Evolutionary conservation across 75 land plant genomes (phyloP).

Genomic region (Larix kaempferi): DNA sequence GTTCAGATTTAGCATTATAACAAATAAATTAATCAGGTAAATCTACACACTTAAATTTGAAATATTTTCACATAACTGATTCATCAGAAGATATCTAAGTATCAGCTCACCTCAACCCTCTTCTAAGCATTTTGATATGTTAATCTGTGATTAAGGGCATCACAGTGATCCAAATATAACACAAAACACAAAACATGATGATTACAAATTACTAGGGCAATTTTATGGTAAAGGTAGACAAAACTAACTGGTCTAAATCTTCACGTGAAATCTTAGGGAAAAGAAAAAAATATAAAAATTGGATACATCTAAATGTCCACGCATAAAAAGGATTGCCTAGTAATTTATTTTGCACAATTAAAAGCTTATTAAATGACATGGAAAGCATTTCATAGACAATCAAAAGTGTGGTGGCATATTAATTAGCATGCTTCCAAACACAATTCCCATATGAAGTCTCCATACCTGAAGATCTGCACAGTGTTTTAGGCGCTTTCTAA

Average conservation of each 20-base stretch:
- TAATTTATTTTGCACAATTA: not conserved
- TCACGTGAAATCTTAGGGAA: not conserved
- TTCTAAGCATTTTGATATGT: too few relatives aligned
- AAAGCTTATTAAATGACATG: not conserved
- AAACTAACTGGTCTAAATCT: not conserved
- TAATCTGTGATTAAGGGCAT: too few relatives aligned
- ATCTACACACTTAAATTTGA: not conserved
- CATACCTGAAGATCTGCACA: slow-evolving; percentile 91
- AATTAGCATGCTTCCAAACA: not conserved
- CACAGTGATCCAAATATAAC: not conserved
- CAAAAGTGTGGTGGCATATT: not conserved
- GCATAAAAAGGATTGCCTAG: not conserved
- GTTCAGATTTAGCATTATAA: not conserved
- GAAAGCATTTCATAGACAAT: not conserved
- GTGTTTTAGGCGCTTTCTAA: slow-evolving; percentile 87
- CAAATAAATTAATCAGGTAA: not conserved
- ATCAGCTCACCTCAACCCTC: too few relatives aligned
- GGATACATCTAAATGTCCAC: not conserved
- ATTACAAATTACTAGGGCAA: not conserved
- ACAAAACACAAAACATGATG: not conserved
- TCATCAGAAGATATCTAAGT: too few relatives aligned
- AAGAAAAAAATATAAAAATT: not conserved
- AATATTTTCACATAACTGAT: not conserved
- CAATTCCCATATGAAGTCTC: not conserved
- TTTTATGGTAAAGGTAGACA: not conserved